Evolutionary conservation across 2,329 filamentous ascomycete genomes (phyloP), one percentile per base, ranked within the genome.

Genomic region (Trichoderma sp.): DNA sequence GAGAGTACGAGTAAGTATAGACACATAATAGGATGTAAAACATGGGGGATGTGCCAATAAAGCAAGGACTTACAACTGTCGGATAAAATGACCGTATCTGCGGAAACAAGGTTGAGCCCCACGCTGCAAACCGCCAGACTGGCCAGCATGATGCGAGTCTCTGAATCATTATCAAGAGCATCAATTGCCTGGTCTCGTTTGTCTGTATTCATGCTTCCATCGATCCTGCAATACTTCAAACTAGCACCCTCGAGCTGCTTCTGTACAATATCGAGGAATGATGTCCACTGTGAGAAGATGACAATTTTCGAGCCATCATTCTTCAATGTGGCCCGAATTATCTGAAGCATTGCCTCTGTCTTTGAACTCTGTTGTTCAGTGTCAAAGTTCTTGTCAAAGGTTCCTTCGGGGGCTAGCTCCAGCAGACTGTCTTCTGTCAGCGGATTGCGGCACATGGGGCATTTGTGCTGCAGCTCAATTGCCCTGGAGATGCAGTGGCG

Each of bases 111-210:
- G 79, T 97, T 97, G 63, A 98, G 87, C 0, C 95, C 95, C 1
- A 98, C 95, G 71, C 92, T 93, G 83, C 94, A 96, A 7, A 97
- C 95, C 8, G 91, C 90, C 59, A 98, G 86, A 80, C 93, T 95
- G 2, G 95, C 95, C 3, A 98, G 91, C 86, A 98, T 89, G 79
- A 98, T 90, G 0, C 91, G 92, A 75, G 91, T 94, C 1, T 89
- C 83, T 0, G 91, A 87, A 75, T 97, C 91, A 3, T 87, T 86
- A 75, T 93, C 91, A 35, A 98, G 89, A 0, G 89, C 87, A 3
- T 89, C 84, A 63, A 97, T 91, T 0, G 94, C 91, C 18, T 87
- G 85, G 79, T 98, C 95, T n/a, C 95, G 93, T 66, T 89, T 86
- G 0, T 87, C 83, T 0, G 93, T 89, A 9, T 87, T 88, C 93